Percentiles rank a stretch among this genome's conserved stretches.
These are phyloP conservation scores for Ascochyta pisi DNA, from an alignment of 2,329 filamentous ascomycete genomes.

Conservation along the genomic window DNA sequence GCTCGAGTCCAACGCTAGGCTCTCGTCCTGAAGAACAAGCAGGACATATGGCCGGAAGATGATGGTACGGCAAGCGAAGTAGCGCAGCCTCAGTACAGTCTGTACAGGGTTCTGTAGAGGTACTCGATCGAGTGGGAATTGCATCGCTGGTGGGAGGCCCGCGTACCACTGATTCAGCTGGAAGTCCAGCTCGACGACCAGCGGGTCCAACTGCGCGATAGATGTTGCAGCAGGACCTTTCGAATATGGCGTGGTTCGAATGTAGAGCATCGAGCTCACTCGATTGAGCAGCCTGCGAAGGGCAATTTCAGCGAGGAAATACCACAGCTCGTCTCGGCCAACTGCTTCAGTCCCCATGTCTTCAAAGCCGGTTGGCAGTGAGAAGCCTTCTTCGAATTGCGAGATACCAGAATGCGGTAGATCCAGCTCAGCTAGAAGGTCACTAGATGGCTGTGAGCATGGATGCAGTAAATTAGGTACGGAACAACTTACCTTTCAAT, in stretches of 20 bases:
- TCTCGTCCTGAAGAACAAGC: constrained; percentile 79
- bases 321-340: constrained; percentile 82
- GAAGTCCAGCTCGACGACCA: constrained; percentile 81
- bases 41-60: constrained; percentile 86
- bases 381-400: constrained; percentile 80
- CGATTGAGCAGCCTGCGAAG: constrained; percentile 77
- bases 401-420: constrained; percentile 83
- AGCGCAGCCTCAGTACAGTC: constrained; percentile 78
- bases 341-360: constrained; percentile 69
- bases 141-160: constrained; percentile 73
- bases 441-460: constrained; percentile 46
- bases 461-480: not conserved
- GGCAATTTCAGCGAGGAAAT: constrained; percentile 84
- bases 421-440: constrained; percentile 79
- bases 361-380: constrained; percentile 78
- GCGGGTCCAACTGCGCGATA: constrained; percentile 75
- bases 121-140: constrained; percentile 75
- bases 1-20: constrained; percentile 71
- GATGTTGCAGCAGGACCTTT: constrained; percentile 62
- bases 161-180: constrained; percentile 88
- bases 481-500: constrained; percentile 65
- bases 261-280: constrained; percentile 81
- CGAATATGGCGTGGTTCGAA: constrained; percentile 61
- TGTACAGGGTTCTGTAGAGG: constrained; percentile 76
- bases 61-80: constrained; percentile 85